Base-by-base conservation (phyloP, 495 filamentous ascomycete species). In the Bacidia rubella region DNA sequence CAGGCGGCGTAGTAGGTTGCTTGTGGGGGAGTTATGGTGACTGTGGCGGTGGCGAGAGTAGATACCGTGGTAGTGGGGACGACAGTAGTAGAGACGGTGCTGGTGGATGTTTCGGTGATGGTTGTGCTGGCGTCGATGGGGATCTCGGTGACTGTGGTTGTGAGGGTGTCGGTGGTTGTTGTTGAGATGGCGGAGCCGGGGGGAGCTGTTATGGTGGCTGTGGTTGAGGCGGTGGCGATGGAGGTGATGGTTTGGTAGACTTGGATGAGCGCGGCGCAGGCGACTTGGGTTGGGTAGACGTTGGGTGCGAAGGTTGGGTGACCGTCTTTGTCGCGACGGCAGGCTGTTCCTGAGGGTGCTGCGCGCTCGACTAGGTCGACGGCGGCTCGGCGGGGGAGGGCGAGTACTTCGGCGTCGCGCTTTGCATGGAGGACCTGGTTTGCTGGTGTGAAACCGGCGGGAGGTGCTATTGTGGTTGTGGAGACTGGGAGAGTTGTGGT, bases 1-100 rank as follows among this genome's bases (percentile, higher is more conserved):
- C 40, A 53, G 51, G 51, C 51, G 22, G 38, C 51, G 40, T 53
- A 53, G 51, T 26, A 53, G 41, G 51, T 53, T 53, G 51, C 51
- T 26, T 44, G 19, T 1, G 51, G 39, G 25, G 51, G 40, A 12
- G 35, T 23, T 19, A 26, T 23, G 39, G 40, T 45, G 11, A 29
- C 40, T 12, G 40, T 46, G 21, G 25, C 25, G 51, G 51, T 46
- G 38, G 51, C 25, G 35, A 22, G 17, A 21, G 11, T 29, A 38
- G 50, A 23, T 1, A 24, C 17, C 4, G 4, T 21, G 21, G 15
- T 23, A 21, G 17, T 27, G 21, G 32, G 50, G 27, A 39, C 29
- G 7, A 17, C 23, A 27, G 47, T 50, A 2, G 29, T 50, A 5
- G 47, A 20, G 2, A 32, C 29, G 11, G 29, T 50, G 3, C 21